Conservation (phyloP, 371 early-diverging fungal genomes). For the Smittium culicis region DNA sequence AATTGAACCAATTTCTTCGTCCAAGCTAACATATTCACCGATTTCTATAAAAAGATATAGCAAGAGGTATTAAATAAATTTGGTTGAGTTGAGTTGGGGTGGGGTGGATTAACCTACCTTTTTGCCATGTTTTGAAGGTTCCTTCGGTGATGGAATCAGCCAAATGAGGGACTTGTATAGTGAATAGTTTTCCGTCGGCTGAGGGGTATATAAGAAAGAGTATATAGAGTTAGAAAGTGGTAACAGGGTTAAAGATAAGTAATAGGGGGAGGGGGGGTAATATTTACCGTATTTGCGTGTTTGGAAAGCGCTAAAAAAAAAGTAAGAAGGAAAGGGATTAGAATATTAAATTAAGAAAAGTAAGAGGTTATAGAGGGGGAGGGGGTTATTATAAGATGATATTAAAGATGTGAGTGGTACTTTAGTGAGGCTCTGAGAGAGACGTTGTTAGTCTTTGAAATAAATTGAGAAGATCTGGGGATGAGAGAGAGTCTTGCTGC, state of each 20-base stretch:
- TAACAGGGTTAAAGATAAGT: not conserved
- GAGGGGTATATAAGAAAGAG: constrained; percentile 2
- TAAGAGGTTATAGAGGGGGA: no score
- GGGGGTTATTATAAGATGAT: no score
- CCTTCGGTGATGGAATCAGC: constrained; percentile 97
- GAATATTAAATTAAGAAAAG: not conserved
- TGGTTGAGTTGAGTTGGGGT: not conserved
- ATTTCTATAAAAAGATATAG: constrained; percentile 54
- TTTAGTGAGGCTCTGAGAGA: no score
- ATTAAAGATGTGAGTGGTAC: no score
- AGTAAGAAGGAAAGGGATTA: not conserved
- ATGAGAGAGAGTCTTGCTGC: no score
- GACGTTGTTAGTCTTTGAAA: no score
- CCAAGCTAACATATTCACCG: constrained; percentile 84
- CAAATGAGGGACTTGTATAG: constrained; percentile 87
- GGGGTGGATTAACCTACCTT: constrained; percentile 47
- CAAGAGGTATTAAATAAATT: no score
- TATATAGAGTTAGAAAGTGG: not conserved
- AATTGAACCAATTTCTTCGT: constrained; percentile 90
- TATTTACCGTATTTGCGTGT: not conserved
- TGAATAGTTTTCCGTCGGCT: constrained; percentile 38
- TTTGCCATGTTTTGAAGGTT: constrained; percentile 86
- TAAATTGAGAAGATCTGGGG: no score
- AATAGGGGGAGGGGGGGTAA: not conserved
- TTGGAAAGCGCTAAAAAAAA: not conserved